A percentile compares a stretch with the other conserved stretches of the same genome.
These are phyloP conservation scores for Phytophthora pluvialis DNA, from an alignment of 352 stramenopile genomes.

Conservation along the genomic window DNA sequence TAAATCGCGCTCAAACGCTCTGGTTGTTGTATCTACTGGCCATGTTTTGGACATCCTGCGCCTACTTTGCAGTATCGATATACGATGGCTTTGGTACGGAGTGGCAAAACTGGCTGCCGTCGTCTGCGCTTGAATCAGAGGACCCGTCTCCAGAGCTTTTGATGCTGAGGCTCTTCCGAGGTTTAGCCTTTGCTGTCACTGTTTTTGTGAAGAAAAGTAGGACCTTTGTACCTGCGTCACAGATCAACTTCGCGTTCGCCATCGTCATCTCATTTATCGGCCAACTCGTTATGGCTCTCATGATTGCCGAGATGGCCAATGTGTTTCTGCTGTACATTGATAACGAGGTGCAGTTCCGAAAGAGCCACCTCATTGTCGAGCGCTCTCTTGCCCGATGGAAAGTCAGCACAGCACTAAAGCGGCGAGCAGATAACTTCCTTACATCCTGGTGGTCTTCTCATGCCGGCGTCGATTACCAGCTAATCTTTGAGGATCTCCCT, in stretches of 20 bases:
- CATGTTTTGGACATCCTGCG: conserved; percentile 73
- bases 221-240: conserved; percentile 51
- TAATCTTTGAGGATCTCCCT: conserved; percentile 60
- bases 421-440: conserved; percentile 50
- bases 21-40: conserved; percentile 62
- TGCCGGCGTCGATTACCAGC: conserved; percentile 60
- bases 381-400: conserved; percentile 50
- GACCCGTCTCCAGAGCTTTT: conserved; percentile 40
- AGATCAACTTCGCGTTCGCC: conserved; percentile 57
- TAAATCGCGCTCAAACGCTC: conserved; percentile 59
- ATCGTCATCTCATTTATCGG: conserved; percentile 61
- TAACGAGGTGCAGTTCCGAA: conserved; percentile 76
- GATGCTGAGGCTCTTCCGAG: conserved; percentile 51
- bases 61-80: conserved; percentile 68
- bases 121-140: conserved; percentile 32
- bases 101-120: conserved; percentile 66
- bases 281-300: conserved; percentile 74
- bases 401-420: conserved; percentile 47
- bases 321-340: conserved; percentile 67
- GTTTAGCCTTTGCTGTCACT: conserved; percentile 57
- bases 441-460: conserved; percentile 69
- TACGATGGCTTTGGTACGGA: conserved; percentile 54
- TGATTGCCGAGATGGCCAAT: conserved; percentile 77
- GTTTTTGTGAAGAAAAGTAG: conserved; percentile 67
- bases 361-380: conserved; percentile 69